A percentile compares a stretch with the other conserved stretches of the same genome.
phyloP scores from a whole-genome alignment of 2,329 filamentous ascomycete genomes.

The Alternaria hordeiaustralica region DNA sequence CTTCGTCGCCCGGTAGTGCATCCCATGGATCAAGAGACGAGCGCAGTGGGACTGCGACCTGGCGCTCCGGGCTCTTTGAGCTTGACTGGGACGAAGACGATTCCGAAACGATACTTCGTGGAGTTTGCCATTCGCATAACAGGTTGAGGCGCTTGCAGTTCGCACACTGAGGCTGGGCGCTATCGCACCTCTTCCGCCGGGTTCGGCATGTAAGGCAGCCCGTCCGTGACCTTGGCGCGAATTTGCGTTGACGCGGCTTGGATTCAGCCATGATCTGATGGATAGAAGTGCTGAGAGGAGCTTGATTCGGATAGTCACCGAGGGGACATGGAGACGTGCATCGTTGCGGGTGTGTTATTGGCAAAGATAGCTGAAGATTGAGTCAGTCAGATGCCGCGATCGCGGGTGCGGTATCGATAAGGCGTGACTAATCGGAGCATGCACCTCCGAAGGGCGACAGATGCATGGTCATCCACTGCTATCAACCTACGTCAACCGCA shows the following conservation, averaged over 20 bases:
- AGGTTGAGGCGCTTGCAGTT: constrained; percentile 46
- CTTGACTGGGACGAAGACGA: constrained; percentile 5
- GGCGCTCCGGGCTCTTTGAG: constrained; percentile 20
- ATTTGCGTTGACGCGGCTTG: constrained; percentile 44
- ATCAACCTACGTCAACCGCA: background rate
- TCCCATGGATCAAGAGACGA: constrained; percentile 42
- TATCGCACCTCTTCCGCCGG: constrained; percentile 46
- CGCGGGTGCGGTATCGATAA: constrained; percentile 12
- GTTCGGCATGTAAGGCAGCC: constrained; percentile 47
- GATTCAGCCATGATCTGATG: constrained; percentile 40
- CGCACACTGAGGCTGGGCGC: constrained; percentile 40
- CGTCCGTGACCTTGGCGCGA: constrained; percentile 45
- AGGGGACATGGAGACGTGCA: constrained; percentile 11
- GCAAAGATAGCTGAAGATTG: constrained; percentile 10
- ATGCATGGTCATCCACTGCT: background rate
- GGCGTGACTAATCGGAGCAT: constrained; percentile 11
- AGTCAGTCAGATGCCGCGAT: constrained; percentile 7
- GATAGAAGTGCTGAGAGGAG: background rate
- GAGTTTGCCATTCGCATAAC: constrained; percentile 45
- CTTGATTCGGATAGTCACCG: constrained; percentile 21
- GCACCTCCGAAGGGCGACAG: background rate
- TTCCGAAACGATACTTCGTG: constrained; percentile 29
- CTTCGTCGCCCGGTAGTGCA: constrained; percentile 30
- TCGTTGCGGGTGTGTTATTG: constrained; percentile 8
- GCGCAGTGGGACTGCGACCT: constrained; percentile 21